Evolutionary conservation across 768 basidiomycete species (phyloP).

Genomic region (Lentinula sp.): DNA sequence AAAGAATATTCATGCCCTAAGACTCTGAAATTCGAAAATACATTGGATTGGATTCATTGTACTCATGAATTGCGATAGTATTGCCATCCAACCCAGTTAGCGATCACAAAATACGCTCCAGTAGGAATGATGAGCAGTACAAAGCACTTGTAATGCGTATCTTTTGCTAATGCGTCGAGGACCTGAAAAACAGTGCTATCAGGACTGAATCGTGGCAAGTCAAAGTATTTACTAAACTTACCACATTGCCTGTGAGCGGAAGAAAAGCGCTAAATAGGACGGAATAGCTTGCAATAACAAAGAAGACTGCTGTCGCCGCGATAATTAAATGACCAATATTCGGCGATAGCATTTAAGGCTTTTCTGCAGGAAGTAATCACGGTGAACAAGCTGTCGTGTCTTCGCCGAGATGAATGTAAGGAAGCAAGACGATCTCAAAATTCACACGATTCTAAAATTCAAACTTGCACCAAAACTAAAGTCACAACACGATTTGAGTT

Average conservation of each 20-base stretch:
- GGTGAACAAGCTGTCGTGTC: too few species aligned
- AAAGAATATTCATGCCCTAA: too few species aligned
- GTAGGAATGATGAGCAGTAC: conserved; percentile 73
- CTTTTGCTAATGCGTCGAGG: conserved; percentile 56
- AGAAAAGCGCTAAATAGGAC: conserved; percentile 61
- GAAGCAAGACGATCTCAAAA: too few species aligned
- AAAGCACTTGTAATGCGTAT: conserved; percentile 92
- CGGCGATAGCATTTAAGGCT: not conserved
- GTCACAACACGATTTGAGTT: too few species aligned
- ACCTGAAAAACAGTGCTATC: conserved; percentile 33
- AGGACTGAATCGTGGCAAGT: not conserved
- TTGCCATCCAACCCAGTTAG: conserved; percentile 99
- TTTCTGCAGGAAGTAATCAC: not conserved
- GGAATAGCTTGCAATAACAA: conserved; percentile 54
- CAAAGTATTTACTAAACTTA: conserved; percentile 22
- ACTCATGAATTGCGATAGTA: conserved; percentile 88
- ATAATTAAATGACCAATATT: conserved; percentile 45
- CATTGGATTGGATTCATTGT: not conserved
- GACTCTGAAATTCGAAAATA: too few species aligned
- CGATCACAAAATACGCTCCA: conserved; percentile 85
- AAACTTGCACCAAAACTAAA: too few species aligned
- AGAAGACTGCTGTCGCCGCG: conserved; percentile 41
- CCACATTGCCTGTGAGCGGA: conserved; percentile 44
- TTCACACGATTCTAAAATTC: too few species aligned
- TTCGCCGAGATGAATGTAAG: too few species aligned